Base-by-base conservation (phyloP, 225 moss, liverwort and hornwort genomes). In the Physcomitrium patens region DNA sequence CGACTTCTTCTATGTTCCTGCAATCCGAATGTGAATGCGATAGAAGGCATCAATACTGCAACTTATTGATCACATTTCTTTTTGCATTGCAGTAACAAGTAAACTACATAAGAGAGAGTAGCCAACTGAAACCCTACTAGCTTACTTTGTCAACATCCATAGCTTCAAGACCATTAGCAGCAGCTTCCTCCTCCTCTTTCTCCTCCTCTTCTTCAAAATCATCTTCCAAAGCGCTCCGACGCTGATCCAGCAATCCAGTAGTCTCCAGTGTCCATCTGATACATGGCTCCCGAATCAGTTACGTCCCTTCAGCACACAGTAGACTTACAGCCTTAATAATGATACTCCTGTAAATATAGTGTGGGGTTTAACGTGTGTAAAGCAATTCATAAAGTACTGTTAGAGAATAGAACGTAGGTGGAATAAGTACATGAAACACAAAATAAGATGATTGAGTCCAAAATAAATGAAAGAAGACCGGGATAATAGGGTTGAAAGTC, bases 181-280 rank as follows among this genome's bases (percentile, higher is more conserved):
- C 90, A 79, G 89, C 92, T 80, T 91, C 93, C 65, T 97, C 97
- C 77, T 95, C 97, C 68, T 97, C 92, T 65, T 92, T 93, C 85
- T 95, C 97, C 74, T 99, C 95, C 49, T 99, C 97, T 75, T 95
- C 95, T 84, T 99, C 97, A 72, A 95, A 94, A 2, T 99, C 97
- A 68, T 99, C 97, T 79, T 99, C 95, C 74, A 99, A 79, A 59
- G 97, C 97, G 85, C 95, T 99, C 54, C 97, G 93, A 54, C 97
- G 91, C 61, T 93, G 90, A 74, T 99, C 93, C 48, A 99, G 81
- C 20, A 70, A 76, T 74, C 87, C 97, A 79, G 78, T 86, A 69
- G 89, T 83, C 82, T 99, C 95, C 68, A 99, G 84, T 27, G 97
- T 99, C 91, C 93, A 99, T 87, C 97, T 97, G 85, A 76, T 77